These are phyloP conservation scores for Lenzites betulinus DNA, from an alignment of 768 basidiomycete genomes.

Conservation along the genomic window DNA sequence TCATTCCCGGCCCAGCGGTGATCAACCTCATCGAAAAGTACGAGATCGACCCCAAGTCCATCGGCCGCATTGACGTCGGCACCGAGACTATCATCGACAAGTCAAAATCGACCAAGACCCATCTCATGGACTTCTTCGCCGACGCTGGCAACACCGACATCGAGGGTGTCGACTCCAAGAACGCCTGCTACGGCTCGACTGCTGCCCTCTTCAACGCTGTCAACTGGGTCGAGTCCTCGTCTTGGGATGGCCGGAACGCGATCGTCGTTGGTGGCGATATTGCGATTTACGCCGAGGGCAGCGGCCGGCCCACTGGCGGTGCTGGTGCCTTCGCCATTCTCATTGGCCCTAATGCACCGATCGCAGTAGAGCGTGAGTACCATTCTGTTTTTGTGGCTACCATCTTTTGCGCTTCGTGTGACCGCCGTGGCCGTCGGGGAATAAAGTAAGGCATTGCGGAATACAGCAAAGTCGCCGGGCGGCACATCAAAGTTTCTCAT, in stretches of 20 bases:
- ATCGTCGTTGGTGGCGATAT: slow-evolving; percentile 98
- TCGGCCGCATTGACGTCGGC: slow-evolving; percentile 97
- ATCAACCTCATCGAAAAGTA: slow-evolving; percentile 88
- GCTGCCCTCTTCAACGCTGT: slow-evolving; percentile 98
- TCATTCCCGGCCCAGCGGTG: slow-evolving; percentile 58
- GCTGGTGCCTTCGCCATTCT: slow-evolving; percentile 94
- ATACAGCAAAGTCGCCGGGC: background rate
- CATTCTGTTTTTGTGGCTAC: slow-evolving; percentile 17
- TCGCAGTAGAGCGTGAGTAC: slow-evolving; percentile 90
- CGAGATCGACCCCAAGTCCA: slow-evolving; percentile 93
- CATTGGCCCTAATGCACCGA: slow-evolving; percentile 94
- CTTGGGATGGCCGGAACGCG: slow-evolving; percentile 97
- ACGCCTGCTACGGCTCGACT: slow-evolving; percentile 98
- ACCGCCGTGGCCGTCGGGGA: slow-evolving; percentile 1
- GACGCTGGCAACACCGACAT: slow-evolving; percentile 93
- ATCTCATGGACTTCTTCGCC: slow-evolving; percentile 97
- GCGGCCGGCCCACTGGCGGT: slow-evolving; percentile 94
- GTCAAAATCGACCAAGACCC: slow-evolving; percentile 97
- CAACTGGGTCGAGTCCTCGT: slow-evolving; percentile 96
- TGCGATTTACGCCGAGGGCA: slow-evolving; percentile 96
- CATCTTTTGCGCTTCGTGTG: background rate
- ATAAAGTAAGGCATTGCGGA: background rate
- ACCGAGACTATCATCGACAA: slow-evolving; percentile 99
- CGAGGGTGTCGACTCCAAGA: slow-evolving; percentile 98
- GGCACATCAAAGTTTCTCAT: background rate